Evolutionary conservation across 768 basidiomycete genomes (phyloP), one percentile per base, ranked within the genome.

Genomic region (Pisolithus marmoratus): DNA sequence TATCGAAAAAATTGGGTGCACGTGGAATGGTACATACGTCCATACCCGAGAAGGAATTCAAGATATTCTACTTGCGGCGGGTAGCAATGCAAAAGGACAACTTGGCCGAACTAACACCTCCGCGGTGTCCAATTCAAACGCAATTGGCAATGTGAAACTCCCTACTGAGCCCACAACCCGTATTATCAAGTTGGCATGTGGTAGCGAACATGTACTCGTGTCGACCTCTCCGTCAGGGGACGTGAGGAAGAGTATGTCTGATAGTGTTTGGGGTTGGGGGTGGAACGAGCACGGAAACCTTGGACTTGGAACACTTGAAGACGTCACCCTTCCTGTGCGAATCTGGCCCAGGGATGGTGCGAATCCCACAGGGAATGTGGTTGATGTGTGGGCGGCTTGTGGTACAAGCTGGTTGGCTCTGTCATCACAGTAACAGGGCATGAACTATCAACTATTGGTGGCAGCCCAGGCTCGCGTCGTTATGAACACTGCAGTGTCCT

Each of bases 241-340:
- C 8, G 54, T 59, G 1, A 77, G 80, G 56, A 31, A 38, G 4
- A 26, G 48, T 22, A 42, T 27, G 14, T 27, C 43, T 34, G 17
- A 47, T 41, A 23, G 53, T 8, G 77, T 94, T 0, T 89, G 83
- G 81, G 89, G 82, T 0, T 96, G 94, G 90, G 95, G 95, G 0
- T 98, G 95, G 94, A 98, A 97, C 66, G 95, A 98, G 66, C 95
- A 97, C 63, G 95, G 95, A 7, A 98, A 96, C 66, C 73, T 97
- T 24, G 93, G 90, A 0, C 61, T 81, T 22, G 85, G 83, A 0
- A 72, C 75, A 34, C 80, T 79, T 4, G 69, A 74, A 3, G 84
- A 93, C 58, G 67, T 79, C 8, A 54, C 60, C 7, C 24, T 62
- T 15, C 84, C 86, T 15, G 63, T 70, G 11, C 78, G 68, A 55